Percentiles rank a stretch among this genome's conserved stretches.
Evolutionary conservation across 2,329 filamentous ascomycete species (phyloP).

Genomic region (Venturia asperata): DNA sequence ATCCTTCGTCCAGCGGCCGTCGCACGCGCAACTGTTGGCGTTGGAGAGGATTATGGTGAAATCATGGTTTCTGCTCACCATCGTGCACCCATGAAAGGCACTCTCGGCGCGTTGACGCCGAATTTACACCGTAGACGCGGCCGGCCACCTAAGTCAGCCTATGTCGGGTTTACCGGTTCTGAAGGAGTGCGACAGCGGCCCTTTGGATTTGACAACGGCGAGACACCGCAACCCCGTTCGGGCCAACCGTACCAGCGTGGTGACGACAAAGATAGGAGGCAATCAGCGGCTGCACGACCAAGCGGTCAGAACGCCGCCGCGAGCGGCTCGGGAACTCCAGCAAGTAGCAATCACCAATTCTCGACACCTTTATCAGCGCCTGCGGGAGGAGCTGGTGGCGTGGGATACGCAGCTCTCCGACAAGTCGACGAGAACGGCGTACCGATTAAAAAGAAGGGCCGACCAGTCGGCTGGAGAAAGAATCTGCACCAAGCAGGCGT

Average conservation of each 20-base stretch:
- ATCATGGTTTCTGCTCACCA: neutral
- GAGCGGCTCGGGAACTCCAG: conserved; percentile 3
- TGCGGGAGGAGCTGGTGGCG: conserved; percentile 9
- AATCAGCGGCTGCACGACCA: conserved; percentile 5
- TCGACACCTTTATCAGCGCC: conserved; percentile 17
- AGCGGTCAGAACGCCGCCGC: neutral
- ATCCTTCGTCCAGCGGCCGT: conserved; percentile 1
- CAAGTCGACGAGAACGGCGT: conserved; percentile 30
- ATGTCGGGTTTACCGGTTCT: neutral
- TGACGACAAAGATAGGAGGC: neutral
- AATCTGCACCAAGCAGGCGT: conserved; percentile 30
- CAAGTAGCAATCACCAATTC: conserved; percentile 1
- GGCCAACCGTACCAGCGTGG: conserved; percentile 6
- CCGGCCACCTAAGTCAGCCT: conserved; percentile 1
- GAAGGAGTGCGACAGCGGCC: conserved; percentile 2
- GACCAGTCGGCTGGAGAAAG: conserved; percentile 46
- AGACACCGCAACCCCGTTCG: conserved; percentile 3
- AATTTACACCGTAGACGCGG: conserved; percentile 6
- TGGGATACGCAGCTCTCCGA: conserved; percentile 40
- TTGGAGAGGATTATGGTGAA: neutral
- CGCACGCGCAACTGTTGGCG: conserved; percentile 1
- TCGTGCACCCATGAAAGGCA: neutral
- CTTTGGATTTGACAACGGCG: neutral
- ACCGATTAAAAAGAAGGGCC: conserved; percentile 40
- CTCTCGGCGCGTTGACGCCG: neutral